Evolutionary conservation across 2,329 filamentous ascomycete genomes (phyloP).

Genomic region (Camillea tinctor): DNA sequence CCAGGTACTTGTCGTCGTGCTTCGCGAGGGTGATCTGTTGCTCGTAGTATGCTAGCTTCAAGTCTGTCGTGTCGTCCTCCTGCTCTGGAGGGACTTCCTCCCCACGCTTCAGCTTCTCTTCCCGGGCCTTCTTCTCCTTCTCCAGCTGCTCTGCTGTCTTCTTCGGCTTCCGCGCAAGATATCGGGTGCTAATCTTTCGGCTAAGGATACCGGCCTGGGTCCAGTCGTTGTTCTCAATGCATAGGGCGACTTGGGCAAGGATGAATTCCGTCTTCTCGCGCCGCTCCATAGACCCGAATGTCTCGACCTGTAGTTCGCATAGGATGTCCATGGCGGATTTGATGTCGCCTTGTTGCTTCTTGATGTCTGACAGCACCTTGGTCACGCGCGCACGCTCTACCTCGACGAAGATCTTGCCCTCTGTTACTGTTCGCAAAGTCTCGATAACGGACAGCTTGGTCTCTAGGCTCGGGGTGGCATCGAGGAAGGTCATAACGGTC

Average conservation of each 20-base stretch:
- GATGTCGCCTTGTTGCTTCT: conserved; percentile 91
- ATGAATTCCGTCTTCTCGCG: conserved; percentile 99
- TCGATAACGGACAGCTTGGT: conserved; percentile 93
- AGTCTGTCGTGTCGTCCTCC: conserved; percentile 88
- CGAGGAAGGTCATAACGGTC: conserved; percentile 87
- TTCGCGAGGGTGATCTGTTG: conserved; percentile 95
- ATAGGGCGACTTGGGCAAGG: conserved; percentile 87
- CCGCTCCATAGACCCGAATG: conserved; percentile 95
- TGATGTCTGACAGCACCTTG: conserved; percentile 93
- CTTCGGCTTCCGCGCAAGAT: conserved; percentile 86
- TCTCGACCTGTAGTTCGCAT: conserved; percentile 97
- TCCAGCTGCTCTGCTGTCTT: conserved; percentile 86
- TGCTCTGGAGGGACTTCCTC: conserved; percentile 77
- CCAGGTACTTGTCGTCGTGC: conserved; percentile 95
- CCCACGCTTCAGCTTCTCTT: conserved; percentile 78
- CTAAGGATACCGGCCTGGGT: conserved; percentile 90
- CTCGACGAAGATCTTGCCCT: conserved; percentile 99
- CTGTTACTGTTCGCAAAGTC: conserved; percentile 90
- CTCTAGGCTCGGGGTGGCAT: conserved; percentile 79
- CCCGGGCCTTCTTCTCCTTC: conserved; percentile 84
- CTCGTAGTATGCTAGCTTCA: conserved; percentile 95
- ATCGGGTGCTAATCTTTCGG: conserved; percentile 95
- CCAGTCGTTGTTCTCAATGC: conserved; percentile 95
- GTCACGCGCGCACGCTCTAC: conserved; percentile 96
- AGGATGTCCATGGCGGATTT: conserved; percentile 88